Evolutionary conservation across 768 basidiomycete species (phyloP).

Genomic region (Tulasnella sp.): DNA sequence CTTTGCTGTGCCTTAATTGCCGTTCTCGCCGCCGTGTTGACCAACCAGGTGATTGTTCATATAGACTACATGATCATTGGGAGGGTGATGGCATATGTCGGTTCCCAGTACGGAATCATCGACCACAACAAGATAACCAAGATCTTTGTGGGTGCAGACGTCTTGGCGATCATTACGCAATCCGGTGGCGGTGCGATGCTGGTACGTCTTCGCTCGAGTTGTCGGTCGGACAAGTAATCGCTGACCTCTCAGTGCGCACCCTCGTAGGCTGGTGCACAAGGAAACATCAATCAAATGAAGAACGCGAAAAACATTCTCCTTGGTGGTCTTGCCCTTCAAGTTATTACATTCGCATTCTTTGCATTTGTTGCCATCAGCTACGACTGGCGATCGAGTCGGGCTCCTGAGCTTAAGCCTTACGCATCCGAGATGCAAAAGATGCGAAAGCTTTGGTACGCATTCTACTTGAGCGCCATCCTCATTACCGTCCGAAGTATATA

Average conservation of each 20-base stretch:
- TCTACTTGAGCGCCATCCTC: conserved; percentile 28
- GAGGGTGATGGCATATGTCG: conserved; percentile 29
- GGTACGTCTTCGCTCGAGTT: neutral
- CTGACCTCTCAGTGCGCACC: neutral
- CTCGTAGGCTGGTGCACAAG: conserved; percentile 6
- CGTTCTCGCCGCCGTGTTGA: neutral
- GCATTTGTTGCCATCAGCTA: conserved; percentile 23
- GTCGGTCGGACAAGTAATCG: neutral
- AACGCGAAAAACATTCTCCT: conserved; percentile 25
- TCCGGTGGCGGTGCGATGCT: conserved; percentile 21
- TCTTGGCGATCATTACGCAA: conserved; percentile 30
- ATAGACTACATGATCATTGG: conserved; percentile 31
- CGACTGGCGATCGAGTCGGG: neutral
- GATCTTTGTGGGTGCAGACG: conserved; percentile 29
- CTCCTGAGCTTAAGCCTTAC: neutral
- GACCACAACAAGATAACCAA: conserved; percentile 29
- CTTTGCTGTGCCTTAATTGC: neutral
- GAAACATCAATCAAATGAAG: neutral
- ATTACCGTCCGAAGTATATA: conserved; percentile 29
- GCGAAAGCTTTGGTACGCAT: conserved; percentile 27
- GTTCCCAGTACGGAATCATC: conserved; percentile 13
- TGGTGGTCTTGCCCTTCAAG: conserved; percentile 27
- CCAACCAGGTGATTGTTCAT: neutral
- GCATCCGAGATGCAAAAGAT: neutral
- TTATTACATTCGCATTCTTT: conserved; percentile 28